phyloP scores from a whole-genome alignment of 306 rosid species.

The Cucurbita maxima region DNA sequence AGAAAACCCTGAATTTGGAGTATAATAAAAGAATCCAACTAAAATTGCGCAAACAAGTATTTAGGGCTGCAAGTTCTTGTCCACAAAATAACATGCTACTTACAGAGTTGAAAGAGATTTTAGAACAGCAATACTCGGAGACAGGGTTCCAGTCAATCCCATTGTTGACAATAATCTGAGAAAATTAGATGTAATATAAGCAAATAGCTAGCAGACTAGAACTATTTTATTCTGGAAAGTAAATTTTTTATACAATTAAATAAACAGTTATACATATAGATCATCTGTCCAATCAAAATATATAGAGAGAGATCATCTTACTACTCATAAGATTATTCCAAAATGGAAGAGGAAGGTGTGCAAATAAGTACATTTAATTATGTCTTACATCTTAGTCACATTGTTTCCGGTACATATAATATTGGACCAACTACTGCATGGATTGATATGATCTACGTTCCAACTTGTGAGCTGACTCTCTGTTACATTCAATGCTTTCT shows the following conservation, averaged over 20 bases:
- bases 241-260: constrained; percentile 5
- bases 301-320: background rate
- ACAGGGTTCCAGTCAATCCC: constrained; percentile 68
- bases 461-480: constrained; percentile 57
- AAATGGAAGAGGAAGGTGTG: background rate
- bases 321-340: constrained; percentile 3
- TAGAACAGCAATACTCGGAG: constrained; percentile 52
- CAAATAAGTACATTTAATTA: constrained; percentile 7
- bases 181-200: constrained; percentile 15
- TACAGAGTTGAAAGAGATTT: constrained; percentile 52
- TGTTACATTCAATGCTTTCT: constrained; percentile 42
- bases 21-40: background rate
- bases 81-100: constrained; percentile 20
- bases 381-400: constrained; percentile 62
- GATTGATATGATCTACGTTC: constrained; percentile 68
- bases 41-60: background rate
- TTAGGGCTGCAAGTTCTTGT: background rate
- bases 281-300: background rate
- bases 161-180: constrained; percentile 68
- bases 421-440: constrained; percentile 86
- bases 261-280: background rate
- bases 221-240: background rate
- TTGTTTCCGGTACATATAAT: constrained; percentile 37
- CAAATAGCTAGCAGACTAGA: constrained; percentile 4
- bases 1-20: background rate